Evolutionary conservation across 1,139 yeast species (phyloP), one percentile per base, ranked within the genome.

Genomic region (Kurtzmaniella natalensis): DNA sequence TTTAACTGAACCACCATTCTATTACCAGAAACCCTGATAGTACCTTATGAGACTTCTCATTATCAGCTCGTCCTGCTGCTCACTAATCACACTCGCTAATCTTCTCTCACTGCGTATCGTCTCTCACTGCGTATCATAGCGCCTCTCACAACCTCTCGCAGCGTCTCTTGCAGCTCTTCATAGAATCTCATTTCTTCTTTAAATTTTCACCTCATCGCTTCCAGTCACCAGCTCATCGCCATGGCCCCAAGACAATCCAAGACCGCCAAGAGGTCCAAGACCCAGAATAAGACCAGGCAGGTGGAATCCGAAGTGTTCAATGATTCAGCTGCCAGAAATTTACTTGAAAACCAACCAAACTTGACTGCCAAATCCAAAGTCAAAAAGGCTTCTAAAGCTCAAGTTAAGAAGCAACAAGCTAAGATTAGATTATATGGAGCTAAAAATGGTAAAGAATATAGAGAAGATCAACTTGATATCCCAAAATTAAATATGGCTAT

Each of bases 401-500:
- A 65, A 28, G 72, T 78, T 27, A 81, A 80, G 58, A 81, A 81
- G 46, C 82, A 80, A 47, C 81, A 81, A 44, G 75, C 78, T 26
- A 69, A 67, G 43, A 65, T 76, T 33, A 70, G 84, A 52, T 64
- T 83, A 35, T 83, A 83, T 48, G 94, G 94, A 16, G 76, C 79
- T 34, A 74, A 76, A 51, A 80, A 77, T 50, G 76, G 76, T 28
- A 75, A 74, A 45, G 78, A 70, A 34, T 87, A 81, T 54, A 68
- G 78, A 18, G 96, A 88, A 48, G 80, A 78, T 39, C 94, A 87
- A 49, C 67, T 89, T 30, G 76, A 81, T 28, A 64, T 88, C 31
- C 96, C 96, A 24, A 68, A 72, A 18, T 70, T 89, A 48, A 92
- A 92, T 56, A 81, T 74, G 47, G 87, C 96, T 7, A 72, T 89